These are phyloP conservation scores for Coemansia sp. DNA, from an alignment of 192 early-diverging fungal genomes.

Conservation along the genomic window DNA sequence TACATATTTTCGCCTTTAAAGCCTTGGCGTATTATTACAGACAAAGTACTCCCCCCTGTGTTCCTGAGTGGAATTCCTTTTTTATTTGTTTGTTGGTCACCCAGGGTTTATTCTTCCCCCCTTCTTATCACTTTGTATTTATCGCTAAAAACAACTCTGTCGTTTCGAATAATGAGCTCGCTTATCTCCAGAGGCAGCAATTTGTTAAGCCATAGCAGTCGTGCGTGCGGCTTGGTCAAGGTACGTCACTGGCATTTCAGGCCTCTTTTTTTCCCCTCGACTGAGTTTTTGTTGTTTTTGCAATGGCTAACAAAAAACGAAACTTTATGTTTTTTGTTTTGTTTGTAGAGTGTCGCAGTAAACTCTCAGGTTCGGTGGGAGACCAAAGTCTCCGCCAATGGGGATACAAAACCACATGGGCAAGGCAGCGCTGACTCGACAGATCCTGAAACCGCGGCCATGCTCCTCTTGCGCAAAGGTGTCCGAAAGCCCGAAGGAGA, in stretches of 20 bases:
- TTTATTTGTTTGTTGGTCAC: not conserved
- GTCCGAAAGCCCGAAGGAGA: not conserved
- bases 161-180: constrained; percentile 9
- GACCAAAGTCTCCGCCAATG: constrained; percentile 16
- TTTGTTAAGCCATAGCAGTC: not conserved
- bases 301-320: not conserved
- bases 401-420: not conserved
- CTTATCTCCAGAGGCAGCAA: constrained; percentile 5
- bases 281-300: not conserved
- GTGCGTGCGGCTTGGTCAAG: not conserved
- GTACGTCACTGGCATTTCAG: not conserved
- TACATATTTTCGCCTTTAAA: not conserved
- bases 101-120: not conserved
- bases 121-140: not conserved
- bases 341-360: constrained; percentile 10
- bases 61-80: not conserved
- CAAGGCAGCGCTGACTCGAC: not conserved
- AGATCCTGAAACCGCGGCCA: constrained; percentile 6
- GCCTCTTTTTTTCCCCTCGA: not conserved
- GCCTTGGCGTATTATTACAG: not conserved
- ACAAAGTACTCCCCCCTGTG: not conserved
- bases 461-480: constrained; percentile 24
- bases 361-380: constrained; percentile 36
- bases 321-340: constrained; percentile 4
- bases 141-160: not conserved